Conservation (phyloP, 2,329 filamentous ascomycete genomes). For the Hysterium pulicare region DNA sequence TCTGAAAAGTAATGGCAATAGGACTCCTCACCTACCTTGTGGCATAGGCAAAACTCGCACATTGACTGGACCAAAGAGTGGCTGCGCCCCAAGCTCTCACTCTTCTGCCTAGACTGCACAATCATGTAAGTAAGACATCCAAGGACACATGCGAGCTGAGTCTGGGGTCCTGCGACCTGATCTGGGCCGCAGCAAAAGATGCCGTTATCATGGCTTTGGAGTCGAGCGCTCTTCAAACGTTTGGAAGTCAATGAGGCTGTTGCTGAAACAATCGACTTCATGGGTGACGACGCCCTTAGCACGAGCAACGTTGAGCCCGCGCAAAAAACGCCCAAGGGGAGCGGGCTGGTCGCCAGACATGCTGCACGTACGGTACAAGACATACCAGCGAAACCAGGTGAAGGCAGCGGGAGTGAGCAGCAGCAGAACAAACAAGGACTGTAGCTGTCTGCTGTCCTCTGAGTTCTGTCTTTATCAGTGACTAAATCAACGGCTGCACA, state of each 20-base stretch:
- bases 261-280: background rate
- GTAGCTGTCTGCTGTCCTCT: background rate
- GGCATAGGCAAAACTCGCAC: too few relatives aligned
- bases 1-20: too few relatives aligned
- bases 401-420: background rate
- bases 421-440: background rate
- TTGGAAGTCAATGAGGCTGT: background rate
- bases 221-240: background rate
- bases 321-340: too few relatives aligned
- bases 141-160: conserved; percentile 1
- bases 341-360: too few relatives aligned
- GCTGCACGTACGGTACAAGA: too few relatives aligned
- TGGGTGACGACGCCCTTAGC: background rate
- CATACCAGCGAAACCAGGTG: too few relatives aligned
- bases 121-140: background rate
- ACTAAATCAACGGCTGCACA: too few relatives aligned
- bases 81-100: background rate
- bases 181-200: background rate
- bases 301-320: too few relatives aligned
- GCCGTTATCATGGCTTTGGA: background rate
- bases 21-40: too few relatives aligned
- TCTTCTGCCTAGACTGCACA: background rate
- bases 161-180: background rate
- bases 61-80: too few relatives aligned
- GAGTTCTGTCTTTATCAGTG: conserved; percentile 1